Evolutionary conservation across 257 asterid species (phyloP), one percentile per base, ranked within the genome.

Genomic region (Eucommia ulmoides): DNA sequence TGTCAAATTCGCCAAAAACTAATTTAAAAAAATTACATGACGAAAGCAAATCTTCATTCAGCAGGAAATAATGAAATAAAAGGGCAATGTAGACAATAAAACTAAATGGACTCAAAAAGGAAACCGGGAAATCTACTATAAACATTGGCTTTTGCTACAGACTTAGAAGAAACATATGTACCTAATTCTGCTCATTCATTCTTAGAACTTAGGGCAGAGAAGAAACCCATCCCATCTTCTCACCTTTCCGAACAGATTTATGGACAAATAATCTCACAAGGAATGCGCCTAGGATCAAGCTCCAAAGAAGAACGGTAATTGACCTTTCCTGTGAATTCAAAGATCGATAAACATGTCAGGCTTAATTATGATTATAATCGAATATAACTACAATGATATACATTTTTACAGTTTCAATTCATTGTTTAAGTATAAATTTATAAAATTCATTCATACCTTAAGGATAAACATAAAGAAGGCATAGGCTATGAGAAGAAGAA

Each of bases 221-320:
- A 42, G 44, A 17, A 24, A 60, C 46, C 45, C 47, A 18, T 17
- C 23, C 49, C 41, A 8, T 23, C 18, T 59, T 52, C 72, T 69
- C 54, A 82, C 93, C 93, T 75, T 76, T 83, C 76, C 71, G 72
- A 54, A 83, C 76, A 54, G 58, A 76, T 59, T 63, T 74, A 62
- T 73, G 58, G 44, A 22, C 64, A 41, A 56, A 50, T 22, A 63
- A 58, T 52, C 74, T 63, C 23, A 52, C 25, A 10, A 75, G 41
- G 18, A 62, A 55, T 29, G 65, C 81, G 53, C 76, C 68, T 11
- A 74, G 7, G 8, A 60, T 23, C 52, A 75, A 62, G 66, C 73
- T 70, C 75, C 75, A 71, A 18, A 71, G 26, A 35, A 61, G 54
- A 58, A 57, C 50, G 45, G 73, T 52, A 59, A 58, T 58, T 50